A percentile compares a stretch with the other conserved stretches of the same genome.
Conservation (phyloP, 2,329 filamentous ascomycete genomes). For the Nemania diffusa region DNA sequence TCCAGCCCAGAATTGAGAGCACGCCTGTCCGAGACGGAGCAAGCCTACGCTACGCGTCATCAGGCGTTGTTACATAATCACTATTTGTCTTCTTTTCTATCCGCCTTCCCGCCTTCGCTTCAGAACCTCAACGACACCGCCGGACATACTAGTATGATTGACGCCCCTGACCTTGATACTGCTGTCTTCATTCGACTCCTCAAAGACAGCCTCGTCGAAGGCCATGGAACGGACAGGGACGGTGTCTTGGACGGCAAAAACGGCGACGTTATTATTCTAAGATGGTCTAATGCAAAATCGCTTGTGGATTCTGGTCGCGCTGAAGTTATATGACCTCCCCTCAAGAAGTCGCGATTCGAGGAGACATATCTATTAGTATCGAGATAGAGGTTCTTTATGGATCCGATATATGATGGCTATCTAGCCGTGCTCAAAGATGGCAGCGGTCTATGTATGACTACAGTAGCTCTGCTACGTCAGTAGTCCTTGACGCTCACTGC, state of each 20-base stretch:
- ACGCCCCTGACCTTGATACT: slow-evolving; percentile 81
- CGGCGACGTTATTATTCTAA: slow-evolving; percentile 74
- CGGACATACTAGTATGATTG: slow-evolving; percentile 92
- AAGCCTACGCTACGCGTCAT: slow-evolving; percentile 84
- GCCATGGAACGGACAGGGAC: slow-evolving; percentile 73
- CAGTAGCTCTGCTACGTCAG: not conserved
- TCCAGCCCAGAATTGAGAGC: slow-evolving; percentile 63
- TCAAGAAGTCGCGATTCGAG: not conserved
- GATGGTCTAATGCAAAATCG: slow-evolving; percentile 78
- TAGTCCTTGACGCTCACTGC: not conserved
- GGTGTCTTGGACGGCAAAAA: slow-evolving; percentile 66
- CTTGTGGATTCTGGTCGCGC: slow-evolving; percentile 66
- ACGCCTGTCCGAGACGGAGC: slow-evolving; percentile 80
- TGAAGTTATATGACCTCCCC: slow-evolving; percentile 64
- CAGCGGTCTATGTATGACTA: not conserved
- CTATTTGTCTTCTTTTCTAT: slow-evolving; percentile 86
- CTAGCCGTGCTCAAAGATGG: not conserved
- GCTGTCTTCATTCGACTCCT: slow-evolving; percentile 87
- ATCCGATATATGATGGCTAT: not conserved
- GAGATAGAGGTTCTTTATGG: not conserved
- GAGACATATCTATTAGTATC: not conserved
- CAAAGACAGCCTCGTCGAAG: slow-evolving; percentile 66
- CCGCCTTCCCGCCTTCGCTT: slow-evolving; percentile 79
- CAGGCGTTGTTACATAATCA: slow-evolving; percentile 86
- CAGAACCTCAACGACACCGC: slow-evolving; percentile 90